Percentiles rank a stretch among this genome's conserved stretches.
These are phyloP conservation scores for Trametes meyenii DNA, from an alignment of 768 basidiomycete species.

Conservation along the genomic window DNA sequence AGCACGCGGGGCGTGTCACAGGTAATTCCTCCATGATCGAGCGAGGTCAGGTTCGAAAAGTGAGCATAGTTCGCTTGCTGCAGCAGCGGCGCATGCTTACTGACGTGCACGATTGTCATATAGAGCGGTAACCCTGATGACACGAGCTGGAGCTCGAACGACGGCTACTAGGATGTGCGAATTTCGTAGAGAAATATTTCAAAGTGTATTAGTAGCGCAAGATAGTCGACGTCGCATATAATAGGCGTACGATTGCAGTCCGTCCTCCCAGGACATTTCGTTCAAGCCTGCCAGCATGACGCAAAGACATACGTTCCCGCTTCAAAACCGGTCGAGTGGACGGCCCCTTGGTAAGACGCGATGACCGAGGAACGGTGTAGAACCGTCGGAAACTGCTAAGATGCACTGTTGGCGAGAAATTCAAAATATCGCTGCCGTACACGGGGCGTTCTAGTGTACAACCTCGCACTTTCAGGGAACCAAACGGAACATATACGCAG, in stretches of 20 bases:
- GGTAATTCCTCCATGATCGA: constrained; percentile 10
- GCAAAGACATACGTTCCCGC: too few relatives aligned
- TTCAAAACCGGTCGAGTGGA: too few relatives aligned
- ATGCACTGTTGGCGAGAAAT: too few relatives aligned
- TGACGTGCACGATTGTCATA: not conserved
- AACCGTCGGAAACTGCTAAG: too few relatives aligned
- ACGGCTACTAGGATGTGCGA: not conserved
- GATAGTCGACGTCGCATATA: not conserved
- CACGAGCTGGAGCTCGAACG: constrained; percentile 11
- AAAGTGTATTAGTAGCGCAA: not conserved
- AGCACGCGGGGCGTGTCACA: constrained; percentile 14
- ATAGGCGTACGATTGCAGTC: not conserved
- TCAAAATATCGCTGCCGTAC: too few relatives aligned
- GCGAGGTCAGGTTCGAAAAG: constrained; percentile 12
- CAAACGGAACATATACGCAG: not conserved
- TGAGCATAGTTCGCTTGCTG: not conserved
- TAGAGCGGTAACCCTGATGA: constrained; percentile 15
- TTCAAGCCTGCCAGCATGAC: too few relatives aligned
- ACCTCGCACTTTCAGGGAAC: not conserved
- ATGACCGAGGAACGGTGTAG: too few relatives aligned
- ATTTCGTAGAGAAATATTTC: not conserved
- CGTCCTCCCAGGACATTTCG: too few relatives aligned
- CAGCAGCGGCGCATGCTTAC: not conserved
- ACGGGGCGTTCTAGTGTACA: too few relatives aligned
- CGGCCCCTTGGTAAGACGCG: too few relatives aligned